Percentiles rank a stretch among this genome's conserved stretches.
Evolutionary conservation across 768 basidiomycete genomes (phyloP).

Genomic region (Sarcodon aspratus): DNA sequence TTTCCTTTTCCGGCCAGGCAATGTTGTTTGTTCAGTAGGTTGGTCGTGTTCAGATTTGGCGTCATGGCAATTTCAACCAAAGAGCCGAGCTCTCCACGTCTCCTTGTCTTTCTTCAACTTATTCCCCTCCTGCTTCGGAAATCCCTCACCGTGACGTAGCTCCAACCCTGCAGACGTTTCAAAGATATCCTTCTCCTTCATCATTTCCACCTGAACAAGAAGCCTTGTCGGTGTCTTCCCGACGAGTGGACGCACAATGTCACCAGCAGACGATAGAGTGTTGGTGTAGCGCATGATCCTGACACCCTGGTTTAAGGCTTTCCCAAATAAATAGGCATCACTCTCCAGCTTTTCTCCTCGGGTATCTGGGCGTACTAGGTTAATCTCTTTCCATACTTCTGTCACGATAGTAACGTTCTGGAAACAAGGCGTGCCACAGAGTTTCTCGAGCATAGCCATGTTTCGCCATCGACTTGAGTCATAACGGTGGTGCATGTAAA

Average conservation of each 20-base stretch:
- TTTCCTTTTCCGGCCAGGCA: no score
- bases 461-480: slow-evolving; percentile 22
- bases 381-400: slow-evolving; percentile 40
- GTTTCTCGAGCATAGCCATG: slow-evolving; percentile 37
- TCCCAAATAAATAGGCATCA: slow-evolving; percentile 37
- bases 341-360: slow-evolving; percentile 34
- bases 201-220: slow-evolving; percentile 44
- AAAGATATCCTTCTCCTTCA: slow-evolving; percentile 35
- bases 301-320: slow-evolving; percentile 38
- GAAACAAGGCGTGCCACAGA: slow-evolving; percentile 40
- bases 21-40: no score
- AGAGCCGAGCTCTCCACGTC: no score
- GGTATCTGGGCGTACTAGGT: slow-evolving; percentile 22
- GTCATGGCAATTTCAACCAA: no score
- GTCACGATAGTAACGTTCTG: slow-evolving; percentile 41
- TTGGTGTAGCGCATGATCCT: slow-evolving; percentile 29
- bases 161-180: slow-evolving; percentile 45
- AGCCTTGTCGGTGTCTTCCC: slow-evolving; percentile 29
- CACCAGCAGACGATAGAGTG: slow-evolving; percentile 27
- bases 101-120: no score
- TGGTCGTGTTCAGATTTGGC: no score
- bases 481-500: slow-evolving; percentile 14
- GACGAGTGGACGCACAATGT: slow-evolving; percentile 31
- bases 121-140: no score
- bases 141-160: slow-evolving; percentile 35